Evolutionary conservation across 2,329 filamentous ascomycete genomes (phyloP).

Genomic region (Scortechinia acanthostroma): DNA sequence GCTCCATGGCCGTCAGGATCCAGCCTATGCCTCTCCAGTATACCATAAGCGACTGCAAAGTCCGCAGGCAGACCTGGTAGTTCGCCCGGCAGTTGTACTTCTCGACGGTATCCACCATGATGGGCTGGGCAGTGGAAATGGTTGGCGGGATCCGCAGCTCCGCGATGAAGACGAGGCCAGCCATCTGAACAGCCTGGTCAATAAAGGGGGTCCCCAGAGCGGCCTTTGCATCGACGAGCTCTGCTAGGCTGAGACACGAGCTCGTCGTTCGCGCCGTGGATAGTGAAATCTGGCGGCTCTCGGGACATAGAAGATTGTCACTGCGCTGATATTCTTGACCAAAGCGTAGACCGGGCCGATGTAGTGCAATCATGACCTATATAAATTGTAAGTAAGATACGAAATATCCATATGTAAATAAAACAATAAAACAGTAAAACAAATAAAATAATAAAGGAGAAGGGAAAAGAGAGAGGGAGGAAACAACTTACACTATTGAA

Average conservation of each 20-base stretch:
- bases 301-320: neutral
- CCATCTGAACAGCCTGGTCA: constrained; percentile 5
- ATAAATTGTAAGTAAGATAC: no score
- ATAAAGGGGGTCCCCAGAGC: constrained; percentile 3
- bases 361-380: no score
- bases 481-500: no score
- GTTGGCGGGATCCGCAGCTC: constrained; percentile 3
- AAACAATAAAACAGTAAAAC: no score
- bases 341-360: no score
- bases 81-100: neutral
- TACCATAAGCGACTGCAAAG: constrained; percentile 1
- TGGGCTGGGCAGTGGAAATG: no score
- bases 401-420: no score
- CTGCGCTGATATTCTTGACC: no score
- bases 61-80: constrained; percentile 3
- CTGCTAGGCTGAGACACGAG: constrained; percentile 4
- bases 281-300: constrained; percentile 4
- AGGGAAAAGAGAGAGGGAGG: no score
- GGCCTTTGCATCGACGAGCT: constrained; percentile 4
- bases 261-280: constrained; percentile 4
- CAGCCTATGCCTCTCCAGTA: constrained; percentile 4
- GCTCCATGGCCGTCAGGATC: constrained; percentile 4
- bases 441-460: no score
- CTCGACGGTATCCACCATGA: neutral
- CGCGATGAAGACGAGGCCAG: constrained; percentile 5